Evolutionary conservation across 2,329 filamentous ascomycete genomes (phyloP), one percentile per base, ranked within the genome.

Genomic region (Trichophyton mentagrophytes): DNA sequence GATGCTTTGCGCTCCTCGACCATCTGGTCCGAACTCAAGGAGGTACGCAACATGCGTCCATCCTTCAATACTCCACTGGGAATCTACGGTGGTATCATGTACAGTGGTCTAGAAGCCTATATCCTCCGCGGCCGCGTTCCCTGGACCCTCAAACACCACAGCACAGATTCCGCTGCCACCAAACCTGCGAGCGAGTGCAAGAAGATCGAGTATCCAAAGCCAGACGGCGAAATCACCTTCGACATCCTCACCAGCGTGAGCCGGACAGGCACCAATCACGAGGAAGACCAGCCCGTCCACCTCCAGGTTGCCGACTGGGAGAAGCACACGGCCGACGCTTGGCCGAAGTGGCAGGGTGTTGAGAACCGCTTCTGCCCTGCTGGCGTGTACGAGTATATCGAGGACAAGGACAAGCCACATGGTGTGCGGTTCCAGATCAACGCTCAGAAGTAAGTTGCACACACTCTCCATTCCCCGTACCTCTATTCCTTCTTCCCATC

Each of bases 401-500:
- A 99, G 77, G 93, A 99, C 71, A 82, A 86, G 60, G 85, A 81
- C 60, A 96, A 95, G 77, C 83, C 89, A 53, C 79, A 90, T 62
- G 93, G 93, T 7, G 90, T 99, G 67, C 81, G 91, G 61, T 99
- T 99, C 78, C 92, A 97, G 77, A 99, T 99, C 72, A 97, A 97
- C 70, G 79, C 91, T 57, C 92, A 97, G 74, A 97, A 96, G 90
- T 95, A 80, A 84, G 89, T 85, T 38, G 33, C 33, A 38, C 9
- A 30, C 27, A 30, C 27, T 30, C 6, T 5, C 27, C 27, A 30
- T 30, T 6, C 27, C 25, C 27, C 27, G 6, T 30, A 8, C 27
- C 27, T 30, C 27, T 30, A 60, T 17, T 46, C n/a, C 57, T 30
- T 42, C 25, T 11, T 51, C 17, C 30, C 61, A 11, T 40, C 57